These are phyloP conservation scores for Pilatotrama ljubarskyi DNA, from an alignment of 768 basidiomycete genomes.

Conservation along the genomic window DNA sequence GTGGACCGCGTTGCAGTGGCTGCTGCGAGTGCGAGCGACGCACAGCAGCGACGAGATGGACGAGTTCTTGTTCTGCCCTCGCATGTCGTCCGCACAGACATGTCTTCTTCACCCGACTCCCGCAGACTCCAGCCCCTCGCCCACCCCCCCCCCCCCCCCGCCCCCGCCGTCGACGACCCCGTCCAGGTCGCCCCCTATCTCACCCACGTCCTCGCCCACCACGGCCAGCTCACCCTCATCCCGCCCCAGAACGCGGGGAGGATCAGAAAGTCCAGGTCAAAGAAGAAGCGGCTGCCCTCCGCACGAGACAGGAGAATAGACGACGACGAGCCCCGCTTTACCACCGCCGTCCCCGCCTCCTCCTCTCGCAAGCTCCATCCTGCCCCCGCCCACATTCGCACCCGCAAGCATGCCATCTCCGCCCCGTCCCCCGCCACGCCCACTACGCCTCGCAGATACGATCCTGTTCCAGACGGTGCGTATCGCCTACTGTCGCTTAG, in stretches of 20 bases:
- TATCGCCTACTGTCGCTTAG: neutral
- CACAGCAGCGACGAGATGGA: neutral
- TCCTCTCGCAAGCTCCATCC: conserved; percentile 23
- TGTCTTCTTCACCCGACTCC: conserved; percentile 22
- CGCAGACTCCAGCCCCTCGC: neutral
- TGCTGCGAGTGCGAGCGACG: neutral
- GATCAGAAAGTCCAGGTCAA: conserved; percentile 44
- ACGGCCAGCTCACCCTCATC: conserved; percentile 50
- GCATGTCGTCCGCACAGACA: conserved; percentile 7
- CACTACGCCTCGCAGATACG: neutral
- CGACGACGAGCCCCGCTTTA: conserved; percentile 31
- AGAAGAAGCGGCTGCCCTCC: conserved; percentile 26
- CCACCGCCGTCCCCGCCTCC: conserved; percentile 23
- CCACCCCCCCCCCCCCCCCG: neutral
- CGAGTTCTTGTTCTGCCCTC: neutral
- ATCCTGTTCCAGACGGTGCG: conserved; percentile 19
- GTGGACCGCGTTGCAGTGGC: conserved; percentile 3
- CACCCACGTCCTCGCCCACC: conserved; percentile 54
- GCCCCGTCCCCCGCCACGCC: conserved; percentile 8
- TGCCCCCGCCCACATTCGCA: conserved; percentile 13
- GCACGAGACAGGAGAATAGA: conserved; percentile 37
- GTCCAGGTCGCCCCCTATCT: conserved; percentile 52
- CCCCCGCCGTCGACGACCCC: conserved; percentile 28
- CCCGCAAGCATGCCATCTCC: conserved; percentile 22
- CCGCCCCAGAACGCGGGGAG: conserved; percentile 53